Evolutionary conservation across 257 asterid genomes (phyloP).

Genomic region (Orobanche coerulescens): DNA sequence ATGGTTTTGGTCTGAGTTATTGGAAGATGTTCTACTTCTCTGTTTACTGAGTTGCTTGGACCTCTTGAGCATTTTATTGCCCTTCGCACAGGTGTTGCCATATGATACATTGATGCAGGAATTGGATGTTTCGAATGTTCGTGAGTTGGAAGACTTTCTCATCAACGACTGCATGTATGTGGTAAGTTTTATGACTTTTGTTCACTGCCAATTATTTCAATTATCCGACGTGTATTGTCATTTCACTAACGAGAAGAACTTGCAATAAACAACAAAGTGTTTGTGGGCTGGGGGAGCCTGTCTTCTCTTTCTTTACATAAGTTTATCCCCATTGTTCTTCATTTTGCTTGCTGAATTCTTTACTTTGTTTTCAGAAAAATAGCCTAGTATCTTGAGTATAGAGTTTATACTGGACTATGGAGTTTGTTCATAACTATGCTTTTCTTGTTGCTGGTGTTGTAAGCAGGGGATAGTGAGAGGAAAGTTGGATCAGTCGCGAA

Average conservation of each 20-base stretch:
- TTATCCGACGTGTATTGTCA: constrained; percentile 1
- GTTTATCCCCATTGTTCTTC: neutral
- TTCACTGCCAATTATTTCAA: neutral
- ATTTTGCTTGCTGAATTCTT: neutral
- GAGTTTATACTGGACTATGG: constrained; percentile 7
- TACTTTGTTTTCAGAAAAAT: neutral
- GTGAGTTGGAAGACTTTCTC: constrained; percentile 87
- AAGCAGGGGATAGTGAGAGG: constrained; percentile 91
- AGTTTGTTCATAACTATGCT: neutral
- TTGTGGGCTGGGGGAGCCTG: neutral
- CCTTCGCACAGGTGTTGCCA: constrained; percentile 50
- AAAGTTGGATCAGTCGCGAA: constrained; percentile 88
- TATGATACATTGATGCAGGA: constrained; percentile 75
- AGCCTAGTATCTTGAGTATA: neutral
- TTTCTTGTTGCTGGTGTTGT: constrained; percentile 20
- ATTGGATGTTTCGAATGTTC: constrained; percentile 83
- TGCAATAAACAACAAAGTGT: neutral
- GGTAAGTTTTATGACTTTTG: constrained; percentile 45
- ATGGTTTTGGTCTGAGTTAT: neutral
- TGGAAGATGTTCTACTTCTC: constrained; percentile 6
- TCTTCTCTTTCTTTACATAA: constrained; percentile 1
- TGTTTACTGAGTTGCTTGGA: neutral
- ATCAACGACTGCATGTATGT: constrained; percentile 89
- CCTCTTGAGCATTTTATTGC: constrained; percentile 10
- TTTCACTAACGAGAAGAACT: neutral